phyloP scores from a whole-genome alignment of 352 stramenopile genomes.

The Phytophthora pseudosyringae region DNA sequence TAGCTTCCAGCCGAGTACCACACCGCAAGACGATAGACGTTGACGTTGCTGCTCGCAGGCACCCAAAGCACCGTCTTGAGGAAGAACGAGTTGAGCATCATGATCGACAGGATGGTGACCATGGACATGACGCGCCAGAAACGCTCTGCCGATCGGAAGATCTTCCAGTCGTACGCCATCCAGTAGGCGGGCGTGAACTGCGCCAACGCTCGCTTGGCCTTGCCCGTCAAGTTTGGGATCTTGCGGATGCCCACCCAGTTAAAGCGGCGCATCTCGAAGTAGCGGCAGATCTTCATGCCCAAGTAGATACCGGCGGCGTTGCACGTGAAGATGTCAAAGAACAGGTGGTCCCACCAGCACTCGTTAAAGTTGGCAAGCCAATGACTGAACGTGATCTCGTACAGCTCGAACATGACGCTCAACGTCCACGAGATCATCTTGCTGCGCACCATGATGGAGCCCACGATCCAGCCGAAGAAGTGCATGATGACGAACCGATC shows the following conservation, averaged over 20 bases:
- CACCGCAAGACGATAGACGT: conserved; percentile 78
- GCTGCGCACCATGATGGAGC: conserved; percentile 85
- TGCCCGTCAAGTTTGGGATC: conserved; percentile 82
- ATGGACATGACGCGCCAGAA: conserved; percentile 92
- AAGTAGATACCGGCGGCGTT: conserved; percentile 93
- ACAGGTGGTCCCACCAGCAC: conserved; percentile 96
- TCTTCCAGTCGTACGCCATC: conserved; percentile 94
- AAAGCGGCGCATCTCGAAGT: conserved; percentile 90
- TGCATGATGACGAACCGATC: conserved; percentile 92
- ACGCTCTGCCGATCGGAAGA: conserved; percentile 91
- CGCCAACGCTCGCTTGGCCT: conserved; percentile 79
- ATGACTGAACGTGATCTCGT: conserved; percentile 91
- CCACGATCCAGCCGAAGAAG: conserved; percentile 91
- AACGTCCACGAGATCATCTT: conserved; percentile 86
- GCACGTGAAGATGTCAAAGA: conserved; percentile 94
- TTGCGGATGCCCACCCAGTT: conserved; percentile 91
- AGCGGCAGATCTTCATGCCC: conserved; percentile 87
- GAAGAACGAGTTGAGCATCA: conserved; percentile 97
- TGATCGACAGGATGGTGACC: conserved; percentile 90
- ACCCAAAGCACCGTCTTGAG: conserved; percentile 94
- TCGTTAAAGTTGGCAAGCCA: conserved; percentile 95
- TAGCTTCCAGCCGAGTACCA: conserved; percentile 91
- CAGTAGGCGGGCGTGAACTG: conserved; percentile 93
- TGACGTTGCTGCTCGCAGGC: conserved; percentile 80
- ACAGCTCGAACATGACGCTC: conserved; percentile 88